Evolutionary conservation across 768 basidiomycete species (phyloP), one percentile per base, ranked within the genome.

Genomic region (Terana coerulea): DNA sequence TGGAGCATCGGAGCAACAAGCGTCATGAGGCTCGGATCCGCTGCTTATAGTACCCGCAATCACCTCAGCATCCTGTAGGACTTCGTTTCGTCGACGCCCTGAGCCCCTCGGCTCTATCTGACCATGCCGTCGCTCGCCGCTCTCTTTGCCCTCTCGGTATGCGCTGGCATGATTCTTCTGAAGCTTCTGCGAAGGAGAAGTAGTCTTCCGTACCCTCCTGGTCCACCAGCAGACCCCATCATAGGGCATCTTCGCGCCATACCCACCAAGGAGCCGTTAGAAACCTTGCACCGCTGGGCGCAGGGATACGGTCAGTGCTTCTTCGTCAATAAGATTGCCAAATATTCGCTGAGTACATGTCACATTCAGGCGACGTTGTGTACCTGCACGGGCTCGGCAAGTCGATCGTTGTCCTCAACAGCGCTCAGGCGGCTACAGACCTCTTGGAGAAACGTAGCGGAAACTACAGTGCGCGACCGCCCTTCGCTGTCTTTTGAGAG

Each of bases 251-350:
- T 68, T 17, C 64, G 69, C 3, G 47, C 63, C 10, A 64, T 74
- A 14, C 72, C 71, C 1, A 25, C 61, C 1, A 57, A 62, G 28
- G 58, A 61, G 40, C 61, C n/a, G n/a, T n/a, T 62, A 5, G 53
- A 60, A 2, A 57, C 59, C n/a, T 70, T 68, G 47, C 61, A 66
- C 41, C 49, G 65, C 26, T 66, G 65, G 62, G 61, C 67, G 2
- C 65, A 67, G 53, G 58, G 44, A 44, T 71, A 73, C 51, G 72
- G 72, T n/a, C n/a, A n/a, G n/a, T n/a, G n/a, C n/a, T n/a, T n/a
- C n/a, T n/a, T n/a, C n/a, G n/a, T n/a, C 8, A 35, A 14, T 35
- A 17, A 35, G 8, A 9, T 15, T 33, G 31, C 15, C 15, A 8
- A 15, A 33, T 33, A 15, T 8, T 33, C 15, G 31, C 31, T 33